A percentile compares a stretch with the other conserved stretches of the same genome.
Conservation (phyloP, 2,329 filamentous ascomycete genomes). For the Leptographium flavum region DNA sequence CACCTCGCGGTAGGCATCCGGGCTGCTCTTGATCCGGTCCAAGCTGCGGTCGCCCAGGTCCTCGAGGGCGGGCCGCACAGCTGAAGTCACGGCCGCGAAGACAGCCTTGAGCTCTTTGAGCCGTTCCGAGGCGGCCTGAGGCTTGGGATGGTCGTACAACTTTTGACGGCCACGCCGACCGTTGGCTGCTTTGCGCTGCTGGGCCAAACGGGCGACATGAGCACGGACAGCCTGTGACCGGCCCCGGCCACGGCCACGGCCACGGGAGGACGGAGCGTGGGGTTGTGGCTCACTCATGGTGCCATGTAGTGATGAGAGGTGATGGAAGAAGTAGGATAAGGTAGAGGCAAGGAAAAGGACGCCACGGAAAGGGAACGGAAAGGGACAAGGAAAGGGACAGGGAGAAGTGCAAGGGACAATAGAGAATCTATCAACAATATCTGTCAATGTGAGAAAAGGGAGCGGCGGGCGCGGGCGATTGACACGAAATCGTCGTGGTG, state of each 20-base stretch:
- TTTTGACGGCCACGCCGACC: slow-evolving; percentile 38
- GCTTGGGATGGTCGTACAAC: slow-evolving; percentile 36
- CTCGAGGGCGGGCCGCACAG: slow-evolving; percentile 49
- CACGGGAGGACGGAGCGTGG: slow-evolving; percentile 9
- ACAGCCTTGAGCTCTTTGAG: slow-evolving; percentile 52
- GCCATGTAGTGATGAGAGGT: slow-evolving; percentile 7
- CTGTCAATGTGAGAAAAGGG: no score
- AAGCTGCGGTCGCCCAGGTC: slow-evolving; percentile 49
- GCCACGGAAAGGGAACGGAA: neutral
- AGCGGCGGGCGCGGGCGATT: no score
- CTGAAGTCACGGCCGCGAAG: slow-evolving; percentile 47
- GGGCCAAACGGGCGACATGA: slow-evolving; percentile 14
- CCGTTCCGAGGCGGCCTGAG: slow-evolving; percentile 46
- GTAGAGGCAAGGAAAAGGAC: neutral
- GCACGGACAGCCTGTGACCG: slow-evolving; percentile 16
- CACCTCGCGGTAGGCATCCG: slow-evolving; percentile 35
- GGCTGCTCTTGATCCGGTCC: slow-evolving; percentile 40
- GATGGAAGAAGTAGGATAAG: neutral
- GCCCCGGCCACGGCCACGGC: slow-evolving; percentile 20
- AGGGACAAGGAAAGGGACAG: slow-evolving; percentile 1
- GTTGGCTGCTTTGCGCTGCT: slow-evolving; percentile 21
- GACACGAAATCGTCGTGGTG: no score
- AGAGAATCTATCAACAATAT: neutral
- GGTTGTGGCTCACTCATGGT: slow-evolving; percentile 12
- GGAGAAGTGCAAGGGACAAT: no score